Evolutionary conservation across 805 yeast species (phyloP).

Genomic region (Jamesozyma gamospora): DNA sequence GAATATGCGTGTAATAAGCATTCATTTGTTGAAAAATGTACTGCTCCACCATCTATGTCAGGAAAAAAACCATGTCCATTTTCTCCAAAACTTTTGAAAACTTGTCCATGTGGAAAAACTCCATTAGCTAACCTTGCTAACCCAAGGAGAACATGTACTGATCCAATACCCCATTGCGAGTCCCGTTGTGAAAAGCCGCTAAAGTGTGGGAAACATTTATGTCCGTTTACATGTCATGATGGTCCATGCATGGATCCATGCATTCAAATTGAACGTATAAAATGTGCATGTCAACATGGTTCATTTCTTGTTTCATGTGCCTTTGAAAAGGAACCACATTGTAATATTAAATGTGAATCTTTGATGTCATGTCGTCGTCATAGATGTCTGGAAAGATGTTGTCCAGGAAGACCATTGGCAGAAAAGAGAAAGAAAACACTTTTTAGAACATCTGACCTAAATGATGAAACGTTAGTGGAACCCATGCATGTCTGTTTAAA

Average conservation of each 20-base stretch:
- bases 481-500: slow-evolving; percentile 64
- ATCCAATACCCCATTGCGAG: slow-evolving; percentile 71
- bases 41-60: slow-evolving; percentile 22
- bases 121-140: slow-evolving; percentile 31
- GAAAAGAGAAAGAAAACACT: slow-evolving; percentile 35
- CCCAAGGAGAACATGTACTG: slow-evolving; percentile 53
- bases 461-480: slow-evolving; percentile 54
- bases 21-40: slow-evolving; percentile 46
- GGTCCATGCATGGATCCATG: slow-evolving; percentile 70
- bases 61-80: slow-evolving; percentile 42
- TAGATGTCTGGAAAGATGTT: slow-evolving; percentile 59
- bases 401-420: slow-evolving; percentile 57
- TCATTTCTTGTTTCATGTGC: slow-evolving; percentile 55
- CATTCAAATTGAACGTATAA: slow-evolving; percentile 37
- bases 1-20: slow-evolving; percentile 52
- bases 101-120: slow-evolving; percentile 77
- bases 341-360: slow-evolving; percentile 65
- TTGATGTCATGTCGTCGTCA: slow-evolving; percentile 74
- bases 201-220: slow-evolving; percentile 62
- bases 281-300: slow-evolving; percentile 55
- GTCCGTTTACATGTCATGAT: slow-evolving; percentile 62
- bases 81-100: slow-evolving; percentile 47
- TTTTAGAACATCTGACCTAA: slow-evolving; percentile 27
- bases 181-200: slow-evolving; percentile 50
- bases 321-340: slow-evolving; percentile 48